Evolutionary conservation across 257 asterid species (phyloP), one percentile per base, ranked within the genome.

Genomic region (Verbena officinalis): DNA sequence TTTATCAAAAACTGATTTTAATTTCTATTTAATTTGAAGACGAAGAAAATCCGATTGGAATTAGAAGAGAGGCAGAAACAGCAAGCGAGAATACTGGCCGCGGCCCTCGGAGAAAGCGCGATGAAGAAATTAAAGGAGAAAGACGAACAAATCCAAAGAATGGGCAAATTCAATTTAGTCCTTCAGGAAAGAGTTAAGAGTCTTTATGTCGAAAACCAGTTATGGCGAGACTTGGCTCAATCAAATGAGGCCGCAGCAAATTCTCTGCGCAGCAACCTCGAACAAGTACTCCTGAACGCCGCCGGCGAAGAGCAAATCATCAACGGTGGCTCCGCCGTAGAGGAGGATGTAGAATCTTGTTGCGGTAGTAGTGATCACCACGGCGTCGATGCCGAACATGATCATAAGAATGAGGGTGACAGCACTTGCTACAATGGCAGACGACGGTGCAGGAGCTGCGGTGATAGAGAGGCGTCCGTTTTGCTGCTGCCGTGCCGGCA

Each of bases 401-500:
- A 23, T n/a, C n/a, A n/a, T 5, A 68, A 49, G 0, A 70, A 50
- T 5, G 0, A 65, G 56, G 5, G 74, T 33, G 17, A 62, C 46
- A 45, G 64, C 34, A 4, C 62, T 24, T 16, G 71, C 5, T 44
- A 3, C 10, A 13, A 46, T 4, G 71, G 71, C 23, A 40, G 84
- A 74, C 61, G 84, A 74, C 61, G 43, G 71, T 87, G 97, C 55
- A 73, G 40, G 72, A 53, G 55, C 53, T 90, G 97, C 16, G 91
- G 87, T 13, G 87, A 77, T 60, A 73, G 81, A 62, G 96, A 85
- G 60, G 69, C 96, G 55, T 71, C 88, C 73, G 97, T 90, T 59
- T 6, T 90, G 72, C 65, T 88, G 51, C 52, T 90, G 68, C 97
- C 97, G 45, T 90, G 97, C 80, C 83, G 96, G 55, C 97, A 90